These are phyloP conservation scores for Ceratocystis huliohia DNA, from an alignment of 2,329 filamentous ascomycete genomes.

Conservation along the genomic window DNA sequence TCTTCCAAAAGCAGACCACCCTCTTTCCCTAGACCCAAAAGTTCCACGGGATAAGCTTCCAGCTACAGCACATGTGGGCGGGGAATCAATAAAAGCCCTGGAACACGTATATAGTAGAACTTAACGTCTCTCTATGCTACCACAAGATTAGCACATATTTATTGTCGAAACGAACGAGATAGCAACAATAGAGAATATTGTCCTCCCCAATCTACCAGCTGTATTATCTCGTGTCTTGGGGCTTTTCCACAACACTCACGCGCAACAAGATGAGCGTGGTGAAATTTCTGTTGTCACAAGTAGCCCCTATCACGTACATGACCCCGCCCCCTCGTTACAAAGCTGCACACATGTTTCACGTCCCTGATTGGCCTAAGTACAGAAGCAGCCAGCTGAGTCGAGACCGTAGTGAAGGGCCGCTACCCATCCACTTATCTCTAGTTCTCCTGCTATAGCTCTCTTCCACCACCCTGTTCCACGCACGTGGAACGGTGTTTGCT, in stretches of 20 bases:
- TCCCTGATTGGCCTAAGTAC: not conserved
- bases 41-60: not conserved
- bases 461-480: not conserved
- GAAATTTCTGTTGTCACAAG: not conserved
- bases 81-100: too few species aligned
- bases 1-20: not conserved
- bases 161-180: not conserved
- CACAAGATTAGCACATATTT: not conserved
- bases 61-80: too few species aligned
- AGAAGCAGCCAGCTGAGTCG: not conserved
- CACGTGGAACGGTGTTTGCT: not conserved
- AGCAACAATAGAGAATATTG: not conserved
- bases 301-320: not conserved
- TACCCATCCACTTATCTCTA: not conserved
- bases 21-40: not conserved
- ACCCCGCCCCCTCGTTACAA: slow-evolving; percentile 1
- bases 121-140: not conserved
- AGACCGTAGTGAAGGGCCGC: not conserved
- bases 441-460: not conserved
- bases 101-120: not conserved
- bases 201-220: not conserved
- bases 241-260: not conserved
- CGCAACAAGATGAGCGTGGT: not conserved
- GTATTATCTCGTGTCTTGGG: not conserved
- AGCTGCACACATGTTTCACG: not conserved